Percentiles rank a stretch among this genome's conserved stretches.
Evolutionary conservation across 2,329 filamentous ascomycete species (phyloP).

Genomic region (Epichloe aotearoae): DNA sequence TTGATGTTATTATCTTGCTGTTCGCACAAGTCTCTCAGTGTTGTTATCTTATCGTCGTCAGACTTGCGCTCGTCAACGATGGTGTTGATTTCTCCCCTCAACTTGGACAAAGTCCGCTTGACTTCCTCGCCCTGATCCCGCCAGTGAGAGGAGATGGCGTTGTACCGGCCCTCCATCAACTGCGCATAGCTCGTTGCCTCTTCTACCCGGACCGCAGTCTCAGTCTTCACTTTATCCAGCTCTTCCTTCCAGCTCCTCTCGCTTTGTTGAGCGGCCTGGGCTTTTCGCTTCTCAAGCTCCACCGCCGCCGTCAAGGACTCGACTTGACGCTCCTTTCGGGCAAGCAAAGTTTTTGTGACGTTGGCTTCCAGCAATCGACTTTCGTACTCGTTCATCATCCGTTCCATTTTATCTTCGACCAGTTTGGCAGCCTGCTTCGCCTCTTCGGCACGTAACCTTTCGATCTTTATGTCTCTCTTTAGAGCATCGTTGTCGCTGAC

Average conservation of each 20-base stretch:
- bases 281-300: slow-evolving; percentile 49
- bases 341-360: slow-evolving; percentile 57
- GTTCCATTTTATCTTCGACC: slow-evolving; percentile 59
- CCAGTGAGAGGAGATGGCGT: slow-evolving; percentile 52
- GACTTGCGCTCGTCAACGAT: slow-evolving; percentile 41
- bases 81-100: slow-evolving; percentile 39
- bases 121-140: slow-evolving; percentile 52
- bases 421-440: slow-evolving; percentile 54
- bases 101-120: slow-evolving; percentile 33
- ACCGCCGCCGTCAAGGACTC: slow-evolving; percentile 52
- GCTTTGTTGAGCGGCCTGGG: slow-evolving; percentile 43
- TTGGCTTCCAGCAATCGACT: slow-evolving; percentile 54
- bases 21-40: slow-evolving; percentile 55
- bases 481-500: slow-evolving; percentile 70
- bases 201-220: slow-evolving; percentile 50
- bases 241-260: slow-evolving; percentile 50
- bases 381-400: slow-evolving; percentile 55
- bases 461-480: slow-evolving; percentile 58
- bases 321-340: slow-evolving; percentile 62
- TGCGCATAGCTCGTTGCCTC: slow-evolving; percentile 51
- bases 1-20: slow-evolving; percentile 59
- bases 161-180: slow-evolving; percentile 58
- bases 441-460: slow-evolving; percentile 53
- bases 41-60: slow-evolving; percentile 51
- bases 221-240: slow-evolving; percentile 47